Percentiles rank a stretch among this genome's conserved stretches.
Evolutionary conservation across 257 asterid genomes (phyloP).

Genomic region (Petunia secreta): DNA sequence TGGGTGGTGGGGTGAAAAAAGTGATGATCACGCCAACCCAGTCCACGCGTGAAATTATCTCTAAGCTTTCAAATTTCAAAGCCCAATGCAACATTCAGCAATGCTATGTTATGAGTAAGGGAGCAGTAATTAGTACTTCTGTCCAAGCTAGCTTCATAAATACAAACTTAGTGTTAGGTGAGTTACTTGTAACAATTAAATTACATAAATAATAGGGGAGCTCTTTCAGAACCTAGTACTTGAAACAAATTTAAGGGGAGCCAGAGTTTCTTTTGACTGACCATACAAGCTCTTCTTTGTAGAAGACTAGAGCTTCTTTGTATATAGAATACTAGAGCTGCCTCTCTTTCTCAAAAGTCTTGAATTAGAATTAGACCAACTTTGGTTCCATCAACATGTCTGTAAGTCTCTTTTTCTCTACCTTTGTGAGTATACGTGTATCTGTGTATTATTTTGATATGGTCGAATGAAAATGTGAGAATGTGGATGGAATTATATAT

Average conservation of each 20-base stretch:
- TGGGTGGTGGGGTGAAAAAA: conserved; percentile 32
- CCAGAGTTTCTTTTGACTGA: neutral
- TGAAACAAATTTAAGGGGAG: conserved; percentile 16
- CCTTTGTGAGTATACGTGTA: neutral
- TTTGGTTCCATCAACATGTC: conserved; percentile 48
- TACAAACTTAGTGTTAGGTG: neutral
- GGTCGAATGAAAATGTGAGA: neutral
- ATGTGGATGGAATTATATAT: neutral
- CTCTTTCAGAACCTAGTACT: conserved; percentile 3
- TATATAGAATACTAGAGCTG: neutral
- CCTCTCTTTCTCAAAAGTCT: neutral
- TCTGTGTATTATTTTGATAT: neutral
- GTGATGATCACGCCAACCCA: conserved; percentile 59
- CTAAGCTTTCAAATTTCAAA: conserved; percentile 41
- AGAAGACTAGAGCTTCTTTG: neutral
- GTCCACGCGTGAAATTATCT: conserved; percentile 57
- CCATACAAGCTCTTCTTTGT: neutral
- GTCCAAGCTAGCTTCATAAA: conserved; percentile 8
- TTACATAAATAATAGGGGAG: neutral
- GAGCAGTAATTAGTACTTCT: conserved; percentile 23
- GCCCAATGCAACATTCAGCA: conserved; percentile 39
- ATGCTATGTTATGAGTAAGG: neutral
- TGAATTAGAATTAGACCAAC: neutral
- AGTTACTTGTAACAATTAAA: neutral
- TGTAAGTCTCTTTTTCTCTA: conserved; percentile 43